Evolutionary conservation across 257 asterid genomes (phyloP).

Genomic region (Primulina huaijiensis): DNA sequence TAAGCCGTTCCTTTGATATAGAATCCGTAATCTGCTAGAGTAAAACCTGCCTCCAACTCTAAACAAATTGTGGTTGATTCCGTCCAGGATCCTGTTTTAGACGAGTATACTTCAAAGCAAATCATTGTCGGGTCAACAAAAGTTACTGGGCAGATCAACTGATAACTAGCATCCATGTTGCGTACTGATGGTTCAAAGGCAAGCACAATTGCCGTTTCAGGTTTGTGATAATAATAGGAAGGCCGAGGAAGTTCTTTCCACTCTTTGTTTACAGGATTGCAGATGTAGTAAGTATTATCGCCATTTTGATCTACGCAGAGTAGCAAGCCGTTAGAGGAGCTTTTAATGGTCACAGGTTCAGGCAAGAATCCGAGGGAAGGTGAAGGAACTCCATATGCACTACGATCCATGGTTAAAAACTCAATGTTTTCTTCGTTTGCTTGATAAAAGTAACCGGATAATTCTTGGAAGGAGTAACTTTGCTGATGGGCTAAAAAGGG

Average conservation of each 20-base stretch:
- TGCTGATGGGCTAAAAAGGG: conserved; percentile 45
- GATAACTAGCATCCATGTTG: conserved; percentile 33
- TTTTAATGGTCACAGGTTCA: conserved; percentile 4
- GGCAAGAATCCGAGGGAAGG: conserved; percentile 33
- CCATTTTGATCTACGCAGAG: conserved; percentile 24
- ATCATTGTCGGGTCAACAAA: conserved; percentile 21
- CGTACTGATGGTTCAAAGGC: conserved; percentile 41
- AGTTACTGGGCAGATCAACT: conserved; percentile 33
- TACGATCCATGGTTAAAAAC: conserved; percentile 26
- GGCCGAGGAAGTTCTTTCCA: conserved; percentile 40
- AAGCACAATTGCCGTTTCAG: conserved; percentile 32
- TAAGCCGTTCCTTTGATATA: conserved; percentile 45
- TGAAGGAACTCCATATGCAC: conserved; percentile 39
- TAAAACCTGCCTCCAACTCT: conserved; percentile 19
- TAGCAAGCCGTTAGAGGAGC: conserved; percentile 44
- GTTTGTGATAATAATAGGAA: conserved; percentile 24
- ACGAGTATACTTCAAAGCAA: conserved; percentile 42
- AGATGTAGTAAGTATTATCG: conserved; percentile 27
- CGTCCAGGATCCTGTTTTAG: conserved; percentile 32
- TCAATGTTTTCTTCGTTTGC: not conserved
- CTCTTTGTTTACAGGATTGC: conserved; percentile 43
- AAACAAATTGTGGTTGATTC: conserved; percentile 12
- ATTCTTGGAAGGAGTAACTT: conserved; percentile 32
- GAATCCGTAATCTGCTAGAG: conserved; percentile 24
- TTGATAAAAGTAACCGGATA: conserved; percentile 47